phyloP scores from a whole-genome alignment of 306 rosid species.

The Cucurbita pepo region DNA sequence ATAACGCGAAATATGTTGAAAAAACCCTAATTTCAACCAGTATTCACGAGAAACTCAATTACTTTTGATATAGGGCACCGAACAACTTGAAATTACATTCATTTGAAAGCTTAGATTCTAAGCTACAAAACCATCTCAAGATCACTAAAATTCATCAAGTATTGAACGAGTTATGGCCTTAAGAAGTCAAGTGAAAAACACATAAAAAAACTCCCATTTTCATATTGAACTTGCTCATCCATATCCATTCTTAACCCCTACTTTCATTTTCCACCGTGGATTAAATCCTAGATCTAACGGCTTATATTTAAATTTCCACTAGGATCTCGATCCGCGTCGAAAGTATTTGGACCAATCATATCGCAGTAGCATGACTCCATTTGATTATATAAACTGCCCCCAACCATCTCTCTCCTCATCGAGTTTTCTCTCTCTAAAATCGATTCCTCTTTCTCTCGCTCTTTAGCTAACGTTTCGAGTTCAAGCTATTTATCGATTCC shows the following conservation, averaged over 20 bases:
- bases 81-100: background rate
- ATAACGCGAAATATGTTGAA: background rate
- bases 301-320: background rate
- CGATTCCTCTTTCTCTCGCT: background rate
- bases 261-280: conserved; percentile 12
- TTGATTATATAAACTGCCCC: conserved; percentile 6
- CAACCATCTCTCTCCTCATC: background rate
- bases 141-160: background rate
- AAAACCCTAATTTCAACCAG: background rate
- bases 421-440: background rate
- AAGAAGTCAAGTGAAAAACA: background rate
- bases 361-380: background rate
- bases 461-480: background rate
- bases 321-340: conserved; percentile 15
- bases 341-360: conserved; percentile 15
- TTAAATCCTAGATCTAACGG: conserved; percentile 13
- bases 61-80: background rate
- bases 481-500: background rate
- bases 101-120: background rate
- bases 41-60: background rate
- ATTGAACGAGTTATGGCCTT: background rate
- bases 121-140: background rate
- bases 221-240: background rate
- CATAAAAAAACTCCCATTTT: background rate
- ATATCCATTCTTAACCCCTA: background rate